These are phyloP conservation scores for Zoysia pacifica DNA, from an alignment of 176 grass and related monocot genomes.

Conservation along the genomic window DNA sequence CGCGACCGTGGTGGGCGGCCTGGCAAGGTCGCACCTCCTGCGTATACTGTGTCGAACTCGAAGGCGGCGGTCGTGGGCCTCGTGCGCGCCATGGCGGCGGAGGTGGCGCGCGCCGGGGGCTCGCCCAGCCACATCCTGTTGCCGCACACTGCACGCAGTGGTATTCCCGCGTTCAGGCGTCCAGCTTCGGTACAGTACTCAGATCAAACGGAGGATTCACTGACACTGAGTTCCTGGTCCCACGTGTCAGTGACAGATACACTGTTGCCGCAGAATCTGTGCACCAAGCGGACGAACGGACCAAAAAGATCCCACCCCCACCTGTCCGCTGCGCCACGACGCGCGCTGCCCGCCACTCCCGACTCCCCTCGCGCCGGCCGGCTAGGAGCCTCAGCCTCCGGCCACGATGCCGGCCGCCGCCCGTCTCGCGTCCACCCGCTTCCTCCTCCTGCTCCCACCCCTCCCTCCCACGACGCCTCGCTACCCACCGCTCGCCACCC, in stretches of 20 bases:
- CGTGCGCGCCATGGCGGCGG: no score
- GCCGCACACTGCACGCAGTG: no score
- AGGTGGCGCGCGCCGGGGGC: no score
- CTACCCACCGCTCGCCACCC: neutral
- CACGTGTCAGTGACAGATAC: no score
- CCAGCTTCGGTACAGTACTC: no score
- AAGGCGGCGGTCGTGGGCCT: no score
- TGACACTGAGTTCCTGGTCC: no score
- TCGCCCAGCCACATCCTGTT: no score
- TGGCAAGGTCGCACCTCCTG: no score
- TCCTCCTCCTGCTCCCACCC: slow-evolving; percentile 8
- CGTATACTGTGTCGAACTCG: no score
- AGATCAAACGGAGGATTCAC: neutral
- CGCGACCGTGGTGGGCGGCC: no score
- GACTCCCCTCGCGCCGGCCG: neutral
- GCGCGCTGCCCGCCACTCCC: neutral
- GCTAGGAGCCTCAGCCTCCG: neutral
- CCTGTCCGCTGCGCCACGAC: neutral
- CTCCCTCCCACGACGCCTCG: slow-evolving; percentile 12
- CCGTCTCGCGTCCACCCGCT: slow-evolving; percentile 9
- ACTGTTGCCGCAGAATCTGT: neutral
- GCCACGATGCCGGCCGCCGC: slow-evolving; percentile 45
- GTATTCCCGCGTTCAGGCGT: no score
- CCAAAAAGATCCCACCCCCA: neutral
- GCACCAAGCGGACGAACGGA: neutral